phyloP scores from a whole-genome alignment of 2,329 filamentous ascomycete species.

The Pseudogymnoascus sp. region DNA sequence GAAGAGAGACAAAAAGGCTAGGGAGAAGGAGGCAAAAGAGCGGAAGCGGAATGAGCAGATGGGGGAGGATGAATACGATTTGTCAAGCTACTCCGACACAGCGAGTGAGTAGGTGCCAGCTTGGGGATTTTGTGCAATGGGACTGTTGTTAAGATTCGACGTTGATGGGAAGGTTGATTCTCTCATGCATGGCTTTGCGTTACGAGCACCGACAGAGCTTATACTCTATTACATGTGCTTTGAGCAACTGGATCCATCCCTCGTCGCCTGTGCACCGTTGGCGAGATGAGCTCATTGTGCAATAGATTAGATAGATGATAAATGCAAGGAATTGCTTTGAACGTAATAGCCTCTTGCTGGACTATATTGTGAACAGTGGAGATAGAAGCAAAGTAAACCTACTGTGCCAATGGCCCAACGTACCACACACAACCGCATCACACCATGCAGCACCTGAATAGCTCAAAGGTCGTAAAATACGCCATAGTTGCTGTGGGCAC shows the following conservation, averaged over 20 bases:
- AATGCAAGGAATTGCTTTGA: background rate
- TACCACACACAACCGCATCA: background rate
- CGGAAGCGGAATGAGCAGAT: background rate
- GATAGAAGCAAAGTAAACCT: background rate
- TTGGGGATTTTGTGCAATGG: background rate
- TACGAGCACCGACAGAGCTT: background rate
- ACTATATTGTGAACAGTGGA: background rate
- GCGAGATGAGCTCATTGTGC: background rate
- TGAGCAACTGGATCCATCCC: background rate
- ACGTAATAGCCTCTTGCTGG: background rate
- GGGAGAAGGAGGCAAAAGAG: background rate
- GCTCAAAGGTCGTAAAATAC: background rate
- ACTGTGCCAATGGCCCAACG: background rate
- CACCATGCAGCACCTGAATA: background rate
- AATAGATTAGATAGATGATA: background rate
- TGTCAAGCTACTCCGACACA: background rate
- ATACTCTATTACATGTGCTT: background rate
- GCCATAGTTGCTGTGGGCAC: background rate
- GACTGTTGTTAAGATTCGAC: no score
- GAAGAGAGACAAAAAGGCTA: background rate
- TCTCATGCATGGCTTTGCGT: background rate
- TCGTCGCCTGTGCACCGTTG: background rate
- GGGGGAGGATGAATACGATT: background rate
- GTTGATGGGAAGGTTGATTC: no score
- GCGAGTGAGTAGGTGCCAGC: background rate